Evolutionary conservation across 495 filamentous ascomycete genomes (phyloP).

Genomic region (Podospora pseudopauciseta): DNA sequence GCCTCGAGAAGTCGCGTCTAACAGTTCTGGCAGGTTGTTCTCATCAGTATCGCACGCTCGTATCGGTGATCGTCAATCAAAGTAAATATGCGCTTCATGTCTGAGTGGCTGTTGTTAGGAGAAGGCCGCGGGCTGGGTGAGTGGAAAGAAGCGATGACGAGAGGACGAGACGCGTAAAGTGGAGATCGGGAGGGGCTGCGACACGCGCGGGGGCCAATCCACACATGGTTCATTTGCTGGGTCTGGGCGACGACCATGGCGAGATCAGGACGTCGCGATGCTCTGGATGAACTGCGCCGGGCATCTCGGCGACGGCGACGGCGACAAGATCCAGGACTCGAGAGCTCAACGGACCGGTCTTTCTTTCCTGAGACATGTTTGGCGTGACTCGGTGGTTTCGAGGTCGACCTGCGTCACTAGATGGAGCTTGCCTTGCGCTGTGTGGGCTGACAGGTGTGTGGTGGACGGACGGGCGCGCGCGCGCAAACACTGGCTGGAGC

Average conservation of each 20-base stretch:
- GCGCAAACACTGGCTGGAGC: conserved; percentile 6
- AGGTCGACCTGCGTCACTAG: neutral
- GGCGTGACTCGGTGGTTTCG: neutral
- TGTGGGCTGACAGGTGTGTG: neutral
- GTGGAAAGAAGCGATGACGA: neutral
- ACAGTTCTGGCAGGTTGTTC: conserved; percentile 34
- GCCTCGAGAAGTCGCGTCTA: conserved; percentile 57
- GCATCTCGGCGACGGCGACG: neutral
- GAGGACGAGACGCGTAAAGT: conserved; percentile 5
- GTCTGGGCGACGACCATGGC: neutral
- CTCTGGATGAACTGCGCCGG: neutral
- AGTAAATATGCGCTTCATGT: conserved; percentile 4
- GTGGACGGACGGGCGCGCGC: conserved; percentile 5
- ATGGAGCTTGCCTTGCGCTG: neutral
- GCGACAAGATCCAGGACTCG: neutral
- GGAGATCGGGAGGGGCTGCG: conserved; percentile 8
- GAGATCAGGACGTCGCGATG: neutral
- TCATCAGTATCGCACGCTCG: conserved; percentile 25
- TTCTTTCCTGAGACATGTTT: neutral
- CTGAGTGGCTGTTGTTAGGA: neutral
- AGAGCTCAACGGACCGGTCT: neutral
- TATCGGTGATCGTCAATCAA: neutral
- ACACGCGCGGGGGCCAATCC: neutral
- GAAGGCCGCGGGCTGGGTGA: neutral
- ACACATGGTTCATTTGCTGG: neutral